A percentile compares a stretch with the other conserved stretches of the same genome.
phyloP scores from a whole-genome alignment of 139 green algal species.

The Volvox reticuliferus region DNA sequence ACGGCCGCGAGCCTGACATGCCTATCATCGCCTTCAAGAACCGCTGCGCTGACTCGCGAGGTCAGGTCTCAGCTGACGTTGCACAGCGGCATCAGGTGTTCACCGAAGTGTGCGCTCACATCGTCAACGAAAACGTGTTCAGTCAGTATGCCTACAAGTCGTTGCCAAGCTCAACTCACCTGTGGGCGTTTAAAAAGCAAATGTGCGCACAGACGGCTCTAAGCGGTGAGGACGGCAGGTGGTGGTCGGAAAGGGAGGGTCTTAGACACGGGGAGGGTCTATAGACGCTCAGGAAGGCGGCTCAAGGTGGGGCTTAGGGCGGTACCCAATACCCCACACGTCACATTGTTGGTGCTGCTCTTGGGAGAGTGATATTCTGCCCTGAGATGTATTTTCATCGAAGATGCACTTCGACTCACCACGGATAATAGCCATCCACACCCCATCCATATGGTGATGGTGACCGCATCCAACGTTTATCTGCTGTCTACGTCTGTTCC shows the following conservation, averaged over 20 bases:
- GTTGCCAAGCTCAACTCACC: constrained; percentile 84
- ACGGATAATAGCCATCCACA: too few species aligned
- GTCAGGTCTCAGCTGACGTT: constrained; percentile 7
- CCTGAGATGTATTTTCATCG: too few species aligned
- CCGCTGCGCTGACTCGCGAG: constrained; percentile 54
- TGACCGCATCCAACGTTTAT: too few species aligned
- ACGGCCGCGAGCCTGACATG: constrained; percentile 89
- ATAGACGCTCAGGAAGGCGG: too few species aligned
- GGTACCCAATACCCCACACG: too few species aligned
- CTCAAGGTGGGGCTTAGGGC: background rate
- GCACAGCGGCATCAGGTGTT: constrained; percentile 75
- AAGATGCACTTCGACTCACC: too few species aligned
- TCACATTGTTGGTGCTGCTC: too few species aligned
- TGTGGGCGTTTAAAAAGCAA: constrained; percentile 97
- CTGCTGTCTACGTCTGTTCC: too few species aligned
- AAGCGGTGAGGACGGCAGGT: constrained; percentile 60
- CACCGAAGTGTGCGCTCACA: constrained; percentile 66
- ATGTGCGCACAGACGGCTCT: constrained; percentile 92
- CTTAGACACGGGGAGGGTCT: background rate
- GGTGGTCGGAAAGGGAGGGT: background rate
- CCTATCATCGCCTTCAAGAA: constrained; percentile 95
- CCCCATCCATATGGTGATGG: too few species aligned
- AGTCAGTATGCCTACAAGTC: constrained; percentile 98
- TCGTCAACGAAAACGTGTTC: constrained; percentile 96
- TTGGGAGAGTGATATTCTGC: too few species aligned